Percentiles rank a stretch among this genome's conserved stretches.
Evolutionary conservation across 169 alveolate genomes (phyloP).

Genomic region (Cryptosporidium tyzzeri): DNA sequence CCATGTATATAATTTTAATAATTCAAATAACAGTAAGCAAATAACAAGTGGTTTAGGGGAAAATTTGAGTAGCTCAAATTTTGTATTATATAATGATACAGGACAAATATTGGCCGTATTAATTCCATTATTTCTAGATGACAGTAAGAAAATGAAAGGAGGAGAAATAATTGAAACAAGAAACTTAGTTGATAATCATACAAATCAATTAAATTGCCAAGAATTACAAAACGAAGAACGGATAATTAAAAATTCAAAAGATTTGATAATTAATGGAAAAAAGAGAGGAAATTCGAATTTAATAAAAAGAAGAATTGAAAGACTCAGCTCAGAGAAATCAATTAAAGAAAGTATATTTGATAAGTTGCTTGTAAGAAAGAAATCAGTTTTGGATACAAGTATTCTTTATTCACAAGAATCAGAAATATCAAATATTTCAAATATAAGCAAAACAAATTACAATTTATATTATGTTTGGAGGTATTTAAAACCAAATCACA

Average conservation of each 20-base stretch:
- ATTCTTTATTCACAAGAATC: slow-evolving; percentile 38
- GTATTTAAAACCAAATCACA: slow-evolving; percentile 39
- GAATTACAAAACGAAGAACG: not conserved
- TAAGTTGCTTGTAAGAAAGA: slow-evolving; percentile 10
- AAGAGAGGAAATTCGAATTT: not conserved
- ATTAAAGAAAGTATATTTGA: slow-evolving; percentile 41
- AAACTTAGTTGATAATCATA: not conserved
- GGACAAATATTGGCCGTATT: slow-evolving; percentile 69
- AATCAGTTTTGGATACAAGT: slow-evolving; percentile 10
- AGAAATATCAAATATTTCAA: slow-evolving; percentile 26
- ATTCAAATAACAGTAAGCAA: not conserved
- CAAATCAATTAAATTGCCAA: not conserved
- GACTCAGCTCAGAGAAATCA: not conserved
- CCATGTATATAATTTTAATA: not conserved
- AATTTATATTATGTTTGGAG: slow-evolving; percentile 60
- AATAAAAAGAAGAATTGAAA: not conserved
- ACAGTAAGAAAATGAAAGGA: not conserved
- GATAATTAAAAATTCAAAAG: no score
- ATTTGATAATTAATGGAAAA: not conserved
- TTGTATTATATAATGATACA: slow-evolving; percentile 51
- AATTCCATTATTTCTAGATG: slow-evolving; percentile 32
- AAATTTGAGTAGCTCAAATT: slow-evolving; percentile 7
- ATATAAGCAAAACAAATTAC: slow-evolving; percentile 22
- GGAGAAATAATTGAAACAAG: not conserved
- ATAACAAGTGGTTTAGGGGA: slow-evolving; percentile 2